Percentiles rank a stretch among this genome's conserved stretches.
phyloP scores from a whole-genome alignment of 805 yeast genomes.

The Yarrowia sp. region DNA sequence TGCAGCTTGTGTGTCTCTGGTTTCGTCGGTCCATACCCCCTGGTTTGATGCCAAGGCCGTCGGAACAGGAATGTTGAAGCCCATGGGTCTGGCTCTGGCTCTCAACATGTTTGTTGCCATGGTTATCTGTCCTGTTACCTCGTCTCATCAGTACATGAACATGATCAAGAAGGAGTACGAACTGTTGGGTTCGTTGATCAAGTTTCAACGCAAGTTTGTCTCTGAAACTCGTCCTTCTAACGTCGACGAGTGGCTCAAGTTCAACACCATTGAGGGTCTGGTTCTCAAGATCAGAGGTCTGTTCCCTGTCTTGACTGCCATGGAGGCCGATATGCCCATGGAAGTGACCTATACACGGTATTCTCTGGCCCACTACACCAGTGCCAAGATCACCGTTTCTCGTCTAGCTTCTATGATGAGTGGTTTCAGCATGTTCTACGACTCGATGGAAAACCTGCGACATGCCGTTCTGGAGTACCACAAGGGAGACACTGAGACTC shows the following conservation, averaged over 20 bases:
- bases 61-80: constrained; percentile 31
- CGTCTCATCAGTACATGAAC: constrained; percentile 31
- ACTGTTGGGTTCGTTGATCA: constrained; percentile 27
- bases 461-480: constrained; percentile 28
- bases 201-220: constrained; percentile 24
- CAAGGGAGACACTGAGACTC: constrained; percentile 30
- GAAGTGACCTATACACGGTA: constrained; percentile 30
- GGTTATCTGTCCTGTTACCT: constrained; percentile 35
- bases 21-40: constrained; percentile 27
- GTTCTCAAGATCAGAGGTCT: neutral
- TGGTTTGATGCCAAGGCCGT: constrained; percentile 32
- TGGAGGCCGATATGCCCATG: constrained; percentile 30
- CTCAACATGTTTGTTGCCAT: constrained; percentile 30
- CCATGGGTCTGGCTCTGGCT: constrained; percentile 33
- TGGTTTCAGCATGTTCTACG: constrained; percentile 16
- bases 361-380: neutral
- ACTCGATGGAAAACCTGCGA: constrained; percentile 24
- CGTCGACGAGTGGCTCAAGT: constrained; percentile 13
- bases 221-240: constrained; percentile 28
- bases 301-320: constrained; percentile 29
- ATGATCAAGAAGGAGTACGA: constrained; percentile 27
- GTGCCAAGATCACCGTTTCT: constrained; percentile 1
- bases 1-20: constrained; percentile 29
- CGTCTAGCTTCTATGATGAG: constrained; percentile 6
- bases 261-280: constrained; percentile 10